These are phyloP conservation scores for Aleurites moluccanus DNA, from an alignment of 441 rosid genomes.

Conservation along the genomic window DNA sequence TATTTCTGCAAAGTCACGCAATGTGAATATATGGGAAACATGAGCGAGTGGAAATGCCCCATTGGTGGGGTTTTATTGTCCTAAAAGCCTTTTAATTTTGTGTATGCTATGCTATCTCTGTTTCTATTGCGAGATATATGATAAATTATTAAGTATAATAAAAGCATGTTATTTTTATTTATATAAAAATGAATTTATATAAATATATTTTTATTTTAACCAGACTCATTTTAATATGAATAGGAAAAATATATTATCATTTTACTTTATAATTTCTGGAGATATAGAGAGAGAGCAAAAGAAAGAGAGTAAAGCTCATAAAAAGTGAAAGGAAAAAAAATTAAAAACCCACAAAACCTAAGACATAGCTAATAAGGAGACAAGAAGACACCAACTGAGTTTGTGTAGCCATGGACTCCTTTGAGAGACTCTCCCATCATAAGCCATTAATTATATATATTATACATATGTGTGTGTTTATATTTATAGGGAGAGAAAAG, in stretches of 20 bases:
- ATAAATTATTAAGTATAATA: too few species aligned
- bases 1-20: constrained; percentile 37
- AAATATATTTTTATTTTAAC: too few species aligned
- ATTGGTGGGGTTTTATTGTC: constrained; percentile 31
- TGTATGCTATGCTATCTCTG: not conserved
- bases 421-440: constrained; percentile 31
- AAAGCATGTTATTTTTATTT: too few species aligned
- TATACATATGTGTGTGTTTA: not conserved
- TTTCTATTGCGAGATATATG: not conserved
- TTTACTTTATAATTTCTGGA: too few species aligned
- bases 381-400: constrained; percentile 47
- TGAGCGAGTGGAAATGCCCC: constrained; percentile 26
- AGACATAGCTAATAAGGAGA: constrained; percentile 30
- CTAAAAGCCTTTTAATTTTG: constrained; percentile 3
- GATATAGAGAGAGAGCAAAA: not conserved
- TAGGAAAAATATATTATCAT: too few species aligned
- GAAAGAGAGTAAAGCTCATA: not conserved
- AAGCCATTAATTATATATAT: constrained; percentile 32
- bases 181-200: too few species aligned
- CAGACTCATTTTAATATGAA: too few species aligned
- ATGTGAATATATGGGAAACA: constrained; percentile 28
- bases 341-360: not conserved
- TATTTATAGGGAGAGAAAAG: constrained; percentile 16
- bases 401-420: constrained; percentile 47
- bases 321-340: constrained; percentile 17